Evolutionary conservation across 805 yeast species (phyloP).

Genomic region (Teunomyces atbi): DNA sequence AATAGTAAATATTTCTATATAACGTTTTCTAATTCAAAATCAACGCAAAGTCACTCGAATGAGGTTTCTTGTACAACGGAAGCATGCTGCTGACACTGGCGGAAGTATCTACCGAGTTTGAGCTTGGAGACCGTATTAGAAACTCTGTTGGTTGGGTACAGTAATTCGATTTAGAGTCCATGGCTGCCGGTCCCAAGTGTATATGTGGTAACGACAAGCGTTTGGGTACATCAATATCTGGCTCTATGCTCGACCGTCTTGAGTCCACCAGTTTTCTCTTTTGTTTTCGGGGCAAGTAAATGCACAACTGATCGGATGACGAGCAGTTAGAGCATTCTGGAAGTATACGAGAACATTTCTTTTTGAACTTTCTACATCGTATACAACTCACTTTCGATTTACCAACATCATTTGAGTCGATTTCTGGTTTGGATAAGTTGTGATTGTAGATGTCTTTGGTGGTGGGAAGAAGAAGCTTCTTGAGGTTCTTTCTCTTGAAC

Average conservation of each 20-base stretch:
- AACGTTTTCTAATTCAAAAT: constrained; percentile 6
- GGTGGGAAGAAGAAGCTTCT: constrained; percentile 8
- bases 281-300: constrained; percentile 20
- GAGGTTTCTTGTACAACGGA: neutral
- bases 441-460: constrained; percentile 22
- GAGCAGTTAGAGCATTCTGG: constrained; percentile 33
- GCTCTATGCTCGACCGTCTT: neutral
- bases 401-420: constrained; percentile 18
- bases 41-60: constrained; percentile 7
- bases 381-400: constrained; percentile 27
- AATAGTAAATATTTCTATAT: neutral
- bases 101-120: neutral
- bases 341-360: constrained; percentile 28
- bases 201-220: neutral
- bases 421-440: constrained; percentile 16
- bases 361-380: constrained; percentile 31
- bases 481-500: constrained; percentile 27
- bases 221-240: neutral
- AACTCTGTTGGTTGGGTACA: neutral
- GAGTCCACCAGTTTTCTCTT: constrained; percentile 5
- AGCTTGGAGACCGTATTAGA: neutral
- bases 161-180: neutral
- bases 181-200: neutral
- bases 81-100: neutral
- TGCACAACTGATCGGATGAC: constrained; percentile 29